A percentile compares a stretch with the other conserved stretches of the same genome.
phyloP scores from a whole-genome alignment of 768 basidiomycete species.

The Termitomyces sp. region DNA sequence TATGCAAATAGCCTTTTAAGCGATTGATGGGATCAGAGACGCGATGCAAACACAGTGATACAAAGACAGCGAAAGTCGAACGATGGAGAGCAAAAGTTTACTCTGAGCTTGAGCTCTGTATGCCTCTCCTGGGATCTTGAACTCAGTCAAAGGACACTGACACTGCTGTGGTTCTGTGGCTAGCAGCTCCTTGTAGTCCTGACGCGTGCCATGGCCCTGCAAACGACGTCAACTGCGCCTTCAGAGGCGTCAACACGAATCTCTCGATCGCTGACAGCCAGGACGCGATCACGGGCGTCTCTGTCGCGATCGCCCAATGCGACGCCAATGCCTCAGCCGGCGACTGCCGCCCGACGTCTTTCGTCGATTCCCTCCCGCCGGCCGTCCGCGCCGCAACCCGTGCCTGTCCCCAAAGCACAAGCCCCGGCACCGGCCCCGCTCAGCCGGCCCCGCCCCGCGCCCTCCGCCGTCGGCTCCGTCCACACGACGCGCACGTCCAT shows the following conservation, averaged over 20 bases:
- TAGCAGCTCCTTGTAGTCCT: neutral
- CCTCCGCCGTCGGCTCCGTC: conserved; percentile 23
- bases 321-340: conserved; percentile 36
- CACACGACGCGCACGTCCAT: conserved; percentile 15
- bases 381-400: conserved; percentile 29
- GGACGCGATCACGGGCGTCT: conserved; percentile 37
- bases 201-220: neutral
- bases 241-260: conserved; percentile 54
- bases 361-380: conserved; percentile 26
- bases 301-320: conserved; percentile 42
- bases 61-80: neutral
- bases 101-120: neutral
- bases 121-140: neutral
- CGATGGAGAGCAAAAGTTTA: neutral
- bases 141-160: neutral
- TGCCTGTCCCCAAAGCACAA: neutral
- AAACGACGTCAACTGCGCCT: conserved; percentile 19
- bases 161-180: neutral
- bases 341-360: conserved; percentile 7
- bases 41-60: neutral
- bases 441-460: conserved; percentile 17
- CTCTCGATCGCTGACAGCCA: conserved; percentile 31
- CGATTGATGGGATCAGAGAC: neutral
- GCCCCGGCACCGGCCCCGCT: neutral
- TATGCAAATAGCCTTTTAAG: too few species aligned